Conservation (phyloP, 768 basidiomycete genomes). For the Kwoniella dejecticola region DNA sequence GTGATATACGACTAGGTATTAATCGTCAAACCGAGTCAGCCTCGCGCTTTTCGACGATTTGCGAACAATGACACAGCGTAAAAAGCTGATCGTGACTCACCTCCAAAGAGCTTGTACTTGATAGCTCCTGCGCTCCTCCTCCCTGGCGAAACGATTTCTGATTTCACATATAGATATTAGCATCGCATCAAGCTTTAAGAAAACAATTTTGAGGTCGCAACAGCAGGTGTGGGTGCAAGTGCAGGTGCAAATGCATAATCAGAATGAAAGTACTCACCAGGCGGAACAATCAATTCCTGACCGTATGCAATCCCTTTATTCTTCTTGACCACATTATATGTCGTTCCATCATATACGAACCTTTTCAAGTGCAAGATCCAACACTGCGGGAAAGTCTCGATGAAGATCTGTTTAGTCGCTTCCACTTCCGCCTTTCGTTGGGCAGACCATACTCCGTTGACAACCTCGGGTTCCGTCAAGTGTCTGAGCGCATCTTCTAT, state of each 20-base stretch:
- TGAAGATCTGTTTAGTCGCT: conserved; percentile 70
- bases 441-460: conserved; percentile 68
- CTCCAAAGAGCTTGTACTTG: conserved; percentile 80
- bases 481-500: conserved; percentile 80
- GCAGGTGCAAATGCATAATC: too few species aligned
- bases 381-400: conserved; percentile 80
- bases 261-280: conserved; percentile 62
- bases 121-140: conserved; percentile 59
- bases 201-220: too few species aligned
- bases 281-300: conserved; percentile 73
- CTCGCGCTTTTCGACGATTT: background rate
- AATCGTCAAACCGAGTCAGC: too few species aligned
- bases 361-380: conserved; percentile 87
- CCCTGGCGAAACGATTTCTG: conserved; percentile 67
- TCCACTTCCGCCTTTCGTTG: conserved; percentile 66
- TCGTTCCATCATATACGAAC: conserved; percentile 79
- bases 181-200: too few species aligned
- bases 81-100: conserved; percentile 57
- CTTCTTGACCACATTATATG: conserved; percentile 78
- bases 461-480: conserved; percentile 75
- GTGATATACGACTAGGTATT: conserved; percentile 90
- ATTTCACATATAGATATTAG: too few species aligned
- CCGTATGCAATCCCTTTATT: conserved; percentile 77
- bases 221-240: too few species aligned
- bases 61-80: background rate